A percentile compares a stretch with the other conserved stretches of the same genome.
These are phyloP conservation scores for Myxozyma sirexii DNA, from an alignment of 805 yeast species.

Conservation along the genomic window DNA sequence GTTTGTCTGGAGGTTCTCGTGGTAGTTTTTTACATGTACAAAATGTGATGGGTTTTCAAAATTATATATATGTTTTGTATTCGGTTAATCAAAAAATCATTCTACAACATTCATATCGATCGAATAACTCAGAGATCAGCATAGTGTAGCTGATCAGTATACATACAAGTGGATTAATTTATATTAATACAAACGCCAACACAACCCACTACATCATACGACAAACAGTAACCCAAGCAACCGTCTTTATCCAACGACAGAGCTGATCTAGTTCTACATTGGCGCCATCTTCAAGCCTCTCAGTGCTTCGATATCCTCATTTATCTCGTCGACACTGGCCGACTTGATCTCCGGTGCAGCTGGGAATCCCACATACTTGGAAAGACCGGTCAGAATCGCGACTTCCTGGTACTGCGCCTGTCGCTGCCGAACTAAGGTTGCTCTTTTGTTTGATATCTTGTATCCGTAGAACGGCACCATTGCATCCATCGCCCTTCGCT, in stretches of 20 bases:
- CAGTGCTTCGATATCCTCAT: slow-evolving; percentile 71
- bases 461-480: slow-evolving; percentile 52
- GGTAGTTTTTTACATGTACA: slow-evolving; percentile 17
- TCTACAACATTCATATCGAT: neutral
- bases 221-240: neutral
- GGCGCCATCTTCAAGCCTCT: slow-evolving; percentile 42
- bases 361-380: slow-evolving; percentile 74
- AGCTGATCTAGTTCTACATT: neutral
- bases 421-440: slow-evolving; percentile 64
- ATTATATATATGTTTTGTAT: slow-evolving; percentile 4
- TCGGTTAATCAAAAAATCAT: slow-evolving; percentile 3
- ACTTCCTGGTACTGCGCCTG: slow-evolving; percentile 69
- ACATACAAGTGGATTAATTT: neutral
- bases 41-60: slow-evolving; percentile 15
- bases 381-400: slow-evolving; percentile 67
- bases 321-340: slow-evolving; percentile 71
- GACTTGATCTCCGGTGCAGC: slow-evolving; percentile 70
- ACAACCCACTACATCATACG: neutral
- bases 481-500: slow-evolving; percentile 78
- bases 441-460: slow-evolving; percentile 47
- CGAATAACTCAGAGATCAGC: neutral
- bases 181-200: neutral
- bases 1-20: neutral
- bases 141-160: neutral
- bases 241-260: neutral